Base-by-base conservation (phyloP, 495 filamentous ascomycete genomes). In the Rhizodiscina lignyota region DNA sequence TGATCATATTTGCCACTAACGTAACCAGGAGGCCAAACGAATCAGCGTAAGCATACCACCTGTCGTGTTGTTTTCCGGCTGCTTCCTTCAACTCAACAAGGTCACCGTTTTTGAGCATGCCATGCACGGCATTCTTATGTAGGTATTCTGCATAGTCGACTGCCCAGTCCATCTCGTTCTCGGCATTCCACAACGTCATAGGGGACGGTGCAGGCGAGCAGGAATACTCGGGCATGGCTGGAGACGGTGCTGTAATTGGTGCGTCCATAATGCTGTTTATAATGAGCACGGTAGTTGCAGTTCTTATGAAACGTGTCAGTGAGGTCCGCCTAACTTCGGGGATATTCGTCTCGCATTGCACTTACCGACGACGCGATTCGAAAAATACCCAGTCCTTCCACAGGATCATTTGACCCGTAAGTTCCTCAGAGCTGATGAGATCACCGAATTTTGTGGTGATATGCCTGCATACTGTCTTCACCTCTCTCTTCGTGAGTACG, bases 171-270 rank as follows among this genome's bases (percentile, higher is more conserved):
- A 11, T 6, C 17, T 18, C 30, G 30, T 32, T 18, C 30, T 32
- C 30, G 8, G 30, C 30, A 32, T 18, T 6, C 30, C 30, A 32
- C 17, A 32, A 16, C 30, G 17, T 10, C 30, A 18, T 32, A 11
- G 30, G 30, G 24, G 24, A 27, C 24, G 24, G 24, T 27, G 24
- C 24, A 27, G 24, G 24, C 24, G 24, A 27, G 24, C 24, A 27
- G 24, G 24, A 27, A 27, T 27, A 27, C 24, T 27, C 24, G 24
- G 24, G 24, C 24, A 27, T 27, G 24, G 24, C 24, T 27, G 6
- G 24, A 27, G 24, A 13, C 24, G 24, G 13, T 27, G 24, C 13
- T 6, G 24, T 27, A 13, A 27, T 13, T 27, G 6, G 24, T 27
- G 24, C 24, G 24, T 27, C 8, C 6, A 27, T 27, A 27, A 27